Evolutionary conservation across 768 basidiomycete species (phyloP).

Genomic region (Hericium coralloides): DNA sequence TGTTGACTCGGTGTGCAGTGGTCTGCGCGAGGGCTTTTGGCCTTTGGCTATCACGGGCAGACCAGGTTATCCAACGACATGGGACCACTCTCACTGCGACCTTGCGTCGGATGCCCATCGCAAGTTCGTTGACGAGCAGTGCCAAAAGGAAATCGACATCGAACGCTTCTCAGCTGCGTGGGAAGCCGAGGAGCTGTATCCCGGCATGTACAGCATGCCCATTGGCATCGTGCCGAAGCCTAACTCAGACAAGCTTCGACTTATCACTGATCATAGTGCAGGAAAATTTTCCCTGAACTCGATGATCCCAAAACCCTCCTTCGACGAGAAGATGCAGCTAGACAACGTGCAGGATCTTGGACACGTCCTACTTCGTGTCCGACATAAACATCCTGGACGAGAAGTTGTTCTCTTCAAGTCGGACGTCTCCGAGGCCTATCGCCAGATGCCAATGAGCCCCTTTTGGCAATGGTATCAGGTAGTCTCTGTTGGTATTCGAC

Average conservation of each 20-base stretch:
- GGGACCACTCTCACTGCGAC: constrained; percentile 14
- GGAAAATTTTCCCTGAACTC: constrained; percentile 28
- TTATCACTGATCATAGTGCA: constrained; percentile 32
- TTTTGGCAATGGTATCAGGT: not conserved
- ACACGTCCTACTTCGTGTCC: not conserved
- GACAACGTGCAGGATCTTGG: not conserved
- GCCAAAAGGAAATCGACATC: constrained; percentile 12
- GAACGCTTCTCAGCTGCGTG: constrained; percentile 18
- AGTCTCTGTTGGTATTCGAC: not conserved
- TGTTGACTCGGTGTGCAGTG: constrained; percentile 24
- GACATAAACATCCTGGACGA: not conserved
- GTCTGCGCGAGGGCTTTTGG: constrained; percentile 35
- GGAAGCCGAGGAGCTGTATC: constrained; percentile 26
- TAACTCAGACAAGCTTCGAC: constrained; percentile 2
- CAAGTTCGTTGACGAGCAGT: not conserved
- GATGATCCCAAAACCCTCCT: constrained; percentile 18
- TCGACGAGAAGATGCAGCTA: not conserved
- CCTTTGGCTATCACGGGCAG: constrained; percentile 25
- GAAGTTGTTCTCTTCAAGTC: not conserved
- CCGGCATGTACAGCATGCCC: constrained; percentile 35
- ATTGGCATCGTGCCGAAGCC: constrained; percentile 30
- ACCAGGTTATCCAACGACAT: constrained; percentile 15
- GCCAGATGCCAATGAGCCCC: not conserved
- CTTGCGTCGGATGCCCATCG: not conserved
- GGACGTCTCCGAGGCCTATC: not conserved